Evolutionary conservation across 2,329 filamentous ascomycete genomes (phyloP).

Genomic region (Talaromyces funiculosus): DNA sequence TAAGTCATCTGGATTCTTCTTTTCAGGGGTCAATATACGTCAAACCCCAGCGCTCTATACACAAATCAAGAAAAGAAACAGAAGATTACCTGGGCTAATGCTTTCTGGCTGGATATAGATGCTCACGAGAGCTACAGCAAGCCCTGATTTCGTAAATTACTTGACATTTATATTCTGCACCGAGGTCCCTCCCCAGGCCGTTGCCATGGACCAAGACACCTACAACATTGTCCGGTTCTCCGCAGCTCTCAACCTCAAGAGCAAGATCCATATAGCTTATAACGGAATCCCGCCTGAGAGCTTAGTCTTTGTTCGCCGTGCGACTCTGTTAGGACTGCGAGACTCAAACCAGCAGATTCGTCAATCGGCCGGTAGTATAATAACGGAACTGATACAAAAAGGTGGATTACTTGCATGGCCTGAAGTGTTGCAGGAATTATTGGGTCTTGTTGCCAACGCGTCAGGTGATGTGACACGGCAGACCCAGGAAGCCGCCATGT

Average conservation of each 20-base stretch:
- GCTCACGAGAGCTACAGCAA: constrained; percentile 80
- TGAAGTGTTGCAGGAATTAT: constrained; percentile 75
- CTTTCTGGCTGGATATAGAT: constrained; percentile 56
- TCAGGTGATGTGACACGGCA: constrained; percentile 61
- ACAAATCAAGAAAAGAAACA: not conserved
- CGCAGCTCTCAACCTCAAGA: constrained; percentile 92
- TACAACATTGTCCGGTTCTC: constrained; percentile 74
- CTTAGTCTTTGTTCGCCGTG: constrained; percentile 70
- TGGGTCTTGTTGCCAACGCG: constrained; percentile 70
- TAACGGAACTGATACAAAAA: constrained; percentile 80
- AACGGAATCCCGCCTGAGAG: constrained; percentile 69
- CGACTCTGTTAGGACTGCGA: constrained; percentile 71
- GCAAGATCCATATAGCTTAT: constrained; percentile 73
- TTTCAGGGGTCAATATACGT: not conserved
- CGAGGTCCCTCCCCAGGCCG: constrained; percentile 50
- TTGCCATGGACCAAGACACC: constrained; percentile 56
- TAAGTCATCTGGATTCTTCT: not conserved
- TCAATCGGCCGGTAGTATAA: constrained; percentile 84
- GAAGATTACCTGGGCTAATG: not conserved
- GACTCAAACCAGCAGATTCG: constrained; percentile 79
- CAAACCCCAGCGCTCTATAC: not conserved
- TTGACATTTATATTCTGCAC: constrained; percentile 84
- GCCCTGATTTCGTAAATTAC: constrained; percentile 96
- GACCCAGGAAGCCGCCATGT: constrained; percentile 89
- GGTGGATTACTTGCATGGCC: constrained; percentile 89